A percentile compares a stretch with the other conserved stretches of the same genome.
These are phyloP conservation scores for Syzygium malaccense DNA, from an alignment of 441 rosid genomes.

Conservation along the genomic window DNA sequence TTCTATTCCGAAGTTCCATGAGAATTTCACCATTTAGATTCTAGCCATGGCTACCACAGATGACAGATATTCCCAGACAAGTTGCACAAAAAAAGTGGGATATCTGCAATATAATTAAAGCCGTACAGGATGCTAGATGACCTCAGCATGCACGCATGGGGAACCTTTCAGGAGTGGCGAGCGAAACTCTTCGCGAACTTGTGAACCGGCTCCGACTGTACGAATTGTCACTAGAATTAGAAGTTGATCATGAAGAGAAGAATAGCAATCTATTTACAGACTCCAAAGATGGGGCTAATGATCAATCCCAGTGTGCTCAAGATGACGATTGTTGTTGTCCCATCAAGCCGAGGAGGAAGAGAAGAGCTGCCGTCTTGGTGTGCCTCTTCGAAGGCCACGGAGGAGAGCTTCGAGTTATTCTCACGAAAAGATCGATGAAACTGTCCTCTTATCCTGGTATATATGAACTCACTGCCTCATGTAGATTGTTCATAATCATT, in stretches of 20 bases:
- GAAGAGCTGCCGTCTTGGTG: constrained; percentile 30
- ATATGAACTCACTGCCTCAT: background rate
- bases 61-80: background rate
- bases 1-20: background rate
- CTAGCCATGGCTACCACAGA: background rate
- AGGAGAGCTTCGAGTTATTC: constrained; percentile 32
- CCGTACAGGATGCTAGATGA: background rate
- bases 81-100: background rate
- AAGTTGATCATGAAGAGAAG: background rate
- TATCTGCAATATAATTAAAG: background rate
- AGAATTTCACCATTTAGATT: background rate
- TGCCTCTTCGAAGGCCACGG: constrained; percentile 24
- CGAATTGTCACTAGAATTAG: background rate
- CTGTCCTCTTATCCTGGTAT: constrained; percentile 29
- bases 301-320: background rate
- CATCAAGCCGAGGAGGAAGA: background rate
- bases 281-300: background rate
- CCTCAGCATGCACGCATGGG: background rate
- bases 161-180: background rate
- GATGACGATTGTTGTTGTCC: background rate
- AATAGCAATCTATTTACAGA: background rate
- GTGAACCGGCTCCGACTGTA: background rate
- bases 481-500: background rate
- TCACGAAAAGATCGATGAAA: constrained; percentile 32
- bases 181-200: background rate